Evolutionary conservation across 1,284 basidiomycete species (phyloP), one percentile per base, ranked within the genome.

Genomic region (Trichosporon sp.): DNA sequence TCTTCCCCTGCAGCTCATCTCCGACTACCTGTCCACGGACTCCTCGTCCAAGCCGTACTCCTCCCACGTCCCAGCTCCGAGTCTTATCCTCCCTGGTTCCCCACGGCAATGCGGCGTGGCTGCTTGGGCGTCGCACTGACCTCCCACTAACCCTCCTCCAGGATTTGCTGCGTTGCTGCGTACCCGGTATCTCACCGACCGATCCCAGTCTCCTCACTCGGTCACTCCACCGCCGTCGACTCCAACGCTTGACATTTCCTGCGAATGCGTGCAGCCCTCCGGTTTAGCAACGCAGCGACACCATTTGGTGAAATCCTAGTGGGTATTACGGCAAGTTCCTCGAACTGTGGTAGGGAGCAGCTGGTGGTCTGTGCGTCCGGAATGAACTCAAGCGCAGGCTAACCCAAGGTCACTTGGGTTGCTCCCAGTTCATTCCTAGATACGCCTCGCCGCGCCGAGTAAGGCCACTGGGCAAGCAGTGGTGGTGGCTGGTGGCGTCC

Each of bases 401-500:
- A 11, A 10, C 51, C 10, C 19, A 26, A 54, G 6, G 43, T 54
- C 6, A 21, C 51, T 26, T 19, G 26, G 19, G 51, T 54, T 10
- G 51, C 19, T 19, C 51, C 8, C 51, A 54, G 26, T 26, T 26
- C 26, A 26, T 26, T 26, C 26, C 26, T 26, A 26, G 48, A 51
- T 10, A 51, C 51, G 51, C 51, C 51, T 19, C 51, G 51, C 19
- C 51, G 51, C 51, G 26, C 19, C 11, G 10, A 11, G 51, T 54
- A 19, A 54, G 51, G 21, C 51, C 51, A 54, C 51, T 8, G 51
- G 26, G 19, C 51, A 11, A 54, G 19, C 19, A 1, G 51, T 26
- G 51, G 51, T 54, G 51, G 51, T 54, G 51, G 51, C 51, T 54
- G n/a, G 26, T 21, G 51, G 51, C 51, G 51, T 61, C 31, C 2